Conservation (phyloP, 495 filamentous ascomycete species). For the Immersiella caudata region DNA sequence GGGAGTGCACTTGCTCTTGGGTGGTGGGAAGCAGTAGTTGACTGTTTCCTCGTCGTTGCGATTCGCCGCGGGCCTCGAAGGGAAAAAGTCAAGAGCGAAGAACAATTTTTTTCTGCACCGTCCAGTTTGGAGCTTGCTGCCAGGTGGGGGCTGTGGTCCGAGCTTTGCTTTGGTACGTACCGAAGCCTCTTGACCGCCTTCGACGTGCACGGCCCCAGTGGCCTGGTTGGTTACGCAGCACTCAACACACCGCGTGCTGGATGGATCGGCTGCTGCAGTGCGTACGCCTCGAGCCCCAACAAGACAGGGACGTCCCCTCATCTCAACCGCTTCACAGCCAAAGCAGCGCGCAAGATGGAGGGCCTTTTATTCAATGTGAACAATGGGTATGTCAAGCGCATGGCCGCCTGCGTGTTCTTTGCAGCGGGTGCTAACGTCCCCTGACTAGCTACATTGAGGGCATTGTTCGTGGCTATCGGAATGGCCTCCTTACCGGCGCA, state of each 20-base stretch:
- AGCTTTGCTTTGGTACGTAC: constrained; percentile 27
- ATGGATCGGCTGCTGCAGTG: background rate
- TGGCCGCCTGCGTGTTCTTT: background rate
- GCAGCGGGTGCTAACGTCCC: constrained; percentile 36
- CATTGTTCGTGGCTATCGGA: constrained; percentile 94
- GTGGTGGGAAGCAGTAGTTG: constrained; percentile 36
- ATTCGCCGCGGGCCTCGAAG: constrained; percentile 29
- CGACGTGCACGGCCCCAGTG: constrained; percentile 13
- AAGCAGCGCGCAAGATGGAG: constrained; percentile 66
- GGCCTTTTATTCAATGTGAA: constrained; percentile 95
- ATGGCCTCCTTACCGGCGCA: constrained; percentile 83
- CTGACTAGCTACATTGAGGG: constrained; percentile 84
- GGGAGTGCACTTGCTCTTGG: constrained; percentile 34
- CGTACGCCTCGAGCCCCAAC: constrained; percentile 25
- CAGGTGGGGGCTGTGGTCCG: constrained; percentile 32
- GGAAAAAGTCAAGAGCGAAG: constrained; percentile 38
- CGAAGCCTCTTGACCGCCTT: constrained; percentile 3
- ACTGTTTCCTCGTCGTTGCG: constrained; percentile 34
- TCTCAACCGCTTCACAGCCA: constrained; percentile 20
- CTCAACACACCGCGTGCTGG: background rate
- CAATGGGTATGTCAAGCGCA: constrained; percentile 66
- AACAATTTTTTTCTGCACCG: constrained; percentile 41
- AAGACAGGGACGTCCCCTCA: constrained; percentile 19
- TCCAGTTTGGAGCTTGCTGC: constrained; percentile 33
- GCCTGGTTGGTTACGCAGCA: constrained; percentile 3